These are phyloP conservation scores for Ustilago shanxiensis DNA, from an alignment of 1,284 basidiomycete species.

Conservation along the genomic window DNA sequence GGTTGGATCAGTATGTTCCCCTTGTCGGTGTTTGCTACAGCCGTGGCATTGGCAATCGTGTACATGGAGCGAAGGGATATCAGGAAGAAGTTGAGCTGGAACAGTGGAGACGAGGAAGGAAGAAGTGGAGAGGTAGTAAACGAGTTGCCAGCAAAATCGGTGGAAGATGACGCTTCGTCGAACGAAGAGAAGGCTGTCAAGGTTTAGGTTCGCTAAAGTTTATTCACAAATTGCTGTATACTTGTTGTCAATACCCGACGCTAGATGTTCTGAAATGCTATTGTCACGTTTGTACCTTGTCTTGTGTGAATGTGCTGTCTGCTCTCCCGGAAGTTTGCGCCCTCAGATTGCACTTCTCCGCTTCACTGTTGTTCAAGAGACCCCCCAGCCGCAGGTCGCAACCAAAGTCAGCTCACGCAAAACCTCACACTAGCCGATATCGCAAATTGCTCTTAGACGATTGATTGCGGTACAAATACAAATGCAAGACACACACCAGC, in stretches of 20 bases:
- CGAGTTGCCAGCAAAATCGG: slow-evolving; percentile 10
- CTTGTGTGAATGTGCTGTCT: neutral
- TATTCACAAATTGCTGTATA: neutral
- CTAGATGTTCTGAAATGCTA: neutral
- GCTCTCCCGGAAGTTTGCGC: too few species aligned
- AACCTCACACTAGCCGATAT: too few species aligned
- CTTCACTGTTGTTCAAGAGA: neutral
- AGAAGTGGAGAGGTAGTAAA: neutral
- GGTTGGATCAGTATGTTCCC: slow-evolving; percentile 63
- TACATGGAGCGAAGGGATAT: slow-evolving; percentile 38
- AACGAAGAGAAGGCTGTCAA: neutral
- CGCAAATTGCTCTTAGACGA: neutral
- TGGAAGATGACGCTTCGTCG: neutral
- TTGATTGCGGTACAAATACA: slow-evolving; percentile 4
- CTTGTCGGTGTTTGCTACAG: slow-evolving; percentile 31
- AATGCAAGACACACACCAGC: neutral
- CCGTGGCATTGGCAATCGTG: slow-evolving; percentile 40
- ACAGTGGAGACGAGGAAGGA: slow-evolving; percentile 7
- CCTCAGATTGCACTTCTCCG: too few species aligned
- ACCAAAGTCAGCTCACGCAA: neutral
- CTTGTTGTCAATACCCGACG: neutral
- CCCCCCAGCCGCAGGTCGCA: neutral
- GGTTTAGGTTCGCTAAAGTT: neutral
- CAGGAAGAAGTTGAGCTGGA: slow-evolving; percentile 9
- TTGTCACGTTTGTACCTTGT: neutral